Conservation (phyloP, 768 basidiomycete genomes). For the Trametes gibbosa region DNA sequence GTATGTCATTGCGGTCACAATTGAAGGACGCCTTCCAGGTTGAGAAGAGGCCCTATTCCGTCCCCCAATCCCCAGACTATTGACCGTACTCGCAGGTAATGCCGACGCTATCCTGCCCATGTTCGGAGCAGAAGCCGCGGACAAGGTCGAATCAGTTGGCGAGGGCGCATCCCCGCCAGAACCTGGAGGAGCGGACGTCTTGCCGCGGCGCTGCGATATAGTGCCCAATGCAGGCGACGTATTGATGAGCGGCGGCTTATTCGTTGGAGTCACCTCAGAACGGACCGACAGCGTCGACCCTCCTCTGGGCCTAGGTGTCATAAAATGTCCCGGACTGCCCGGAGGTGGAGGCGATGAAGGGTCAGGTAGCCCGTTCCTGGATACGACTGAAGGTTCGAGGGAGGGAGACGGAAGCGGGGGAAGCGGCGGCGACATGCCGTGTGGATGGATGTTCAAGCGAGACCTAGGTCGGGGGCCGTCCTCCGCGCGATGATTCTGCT, state of each 20-base stretch:
- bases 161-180: conserved; percentile 30
- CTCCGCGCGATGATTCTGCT: conserved; percentile 14
- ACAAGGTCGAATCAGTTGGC: conserved; percentile 38
- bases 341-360: conserved; percentile 42
- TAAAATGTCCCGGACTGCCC: conserved; percentile 38
- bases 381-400: conserved; percentile 16
- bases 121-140: conserved; percentile 34
- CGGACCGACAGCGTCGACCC: conserved; percentile 43
- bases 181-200: conserved; percentile 55
- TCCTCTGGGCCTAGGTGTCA: conserved; percentile 53
- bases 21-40: conserved; percentile 67
- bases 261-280: conserved; percentile 32
- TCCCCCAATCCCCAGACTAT: conserved; percentile 36
- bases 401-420: conserved; percentile 60
- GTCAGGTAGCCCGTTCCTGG: conserved; percentile 3
- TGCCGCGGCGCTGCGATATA: conserved; percentile 65
- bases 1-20: conserved; percentile 51
- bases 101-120: conserved; percentile 35
- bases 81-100: conserved; percentile 38
- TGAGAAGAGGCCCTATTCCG: conserved; percentile 75
- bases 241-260: conserved; percentile 45
- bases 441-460: conserved; percentile 32
- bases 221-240: conserved; percentile 58
- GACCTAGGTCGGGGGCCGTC: conserved; percentile 24
- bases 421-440: conserved; percentile 29